A percentile compares a stretch with the other conserved stretches of the same genome.
These are phyloP conservation scores for Miscanthus sacchariflorus DNA, from an alignment of 202 grass and related monocot genomes.

Conservation along the genomic window DNA sequence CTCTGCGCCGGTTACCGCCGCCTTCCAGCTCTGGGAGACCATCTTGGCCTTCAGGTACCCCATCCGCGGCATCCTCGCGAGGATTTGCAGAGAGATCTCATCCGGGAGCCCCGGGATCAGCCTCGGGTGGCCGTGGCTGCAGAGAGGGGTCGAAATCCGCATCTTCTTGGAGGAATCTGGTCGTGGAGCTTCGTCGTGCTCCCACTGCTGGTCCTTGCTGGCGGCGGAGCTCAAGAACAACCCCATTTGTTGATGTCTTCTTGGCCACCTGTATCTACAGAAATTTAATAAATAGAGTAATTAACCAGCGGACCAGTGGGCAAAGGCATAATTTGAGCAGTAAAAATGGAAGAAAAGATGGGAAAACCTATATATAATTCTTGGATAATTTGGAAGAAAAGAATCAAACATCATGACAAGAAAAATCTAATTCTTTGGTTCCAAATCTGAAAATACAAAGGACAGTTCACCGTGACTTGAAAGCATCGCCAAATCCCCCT, in stretches of 20 bases:
- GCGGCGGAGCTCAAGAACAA: constrained; percentile 58
- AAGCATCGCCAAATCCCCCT: background rate
- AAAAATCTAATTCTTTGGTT: background rate
- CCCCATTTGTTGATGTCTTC: constrained; percentile 62
- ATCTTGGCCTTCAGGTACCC: constrained; percentile 62
- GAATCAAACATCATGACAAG: background rate
- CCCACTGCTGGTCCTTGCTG: constrained; percentile 41
- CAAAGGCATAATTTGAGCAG: background rate
- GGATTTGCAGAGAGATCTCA: constrained; percentile 84
- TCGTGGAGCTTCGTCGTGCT: constrained; percentile 29
- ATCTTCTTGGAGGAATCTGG: constrained; percentile 67
- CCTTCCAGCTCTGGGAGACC: constrained; percentile 77
- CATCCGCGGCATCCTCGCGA: constrained; percentile 73
- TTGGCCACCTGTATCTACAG: constrained; percentile 25
- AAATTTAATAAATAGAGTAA: background rate
- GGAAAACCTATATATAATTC: background rate
- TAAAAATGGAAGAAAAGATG: background rate
- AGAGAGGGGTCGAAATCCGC: constrained; percentile 39
- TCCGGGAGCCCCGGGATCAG: constrained; percentile 74
- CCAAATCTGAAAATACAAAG: background rate
- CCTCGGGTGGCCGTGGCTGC: constrained; percentile 29
- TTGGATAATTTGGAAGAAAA: background rate
- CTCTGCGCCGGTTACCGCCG: constrained; percentile 53
- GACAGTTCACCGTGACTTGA: background rate
- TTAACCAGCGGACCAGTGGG: background rate